Evolutionary conservation across 2,329 filamentous ascomycete genomes (phyloP).

Genomic region (Curvularia verruculosa): DNA sequence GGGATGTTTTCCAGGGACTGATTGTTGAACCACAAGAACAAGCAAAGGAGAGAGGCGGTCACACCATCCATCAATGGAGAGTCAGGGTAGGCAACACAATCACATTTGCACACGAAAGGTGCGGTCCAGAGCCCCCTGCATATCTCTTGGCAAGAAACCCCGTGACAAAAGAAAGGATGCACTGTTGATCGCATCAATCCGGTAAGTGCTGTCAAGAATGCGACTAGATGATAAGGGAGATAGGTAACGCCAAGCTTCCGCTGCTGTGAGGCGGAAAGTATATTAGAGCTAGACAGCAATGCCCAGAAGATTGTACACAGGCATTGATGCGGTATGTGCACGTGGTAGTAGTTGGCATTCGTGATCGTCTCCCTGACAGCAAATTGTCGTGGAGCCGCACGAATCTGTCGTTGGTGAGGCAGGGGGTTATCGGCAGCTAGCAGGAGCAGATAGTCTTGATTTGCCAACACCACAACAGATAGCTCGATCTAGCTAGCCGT

Average conservation of each 20-base stretch:
- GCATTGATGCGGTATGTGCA: constrained; percentile 8
- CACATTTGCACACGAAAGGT: constrained; percentile 5
- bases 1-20: background rate
- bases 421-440: constrained; percentile 28
- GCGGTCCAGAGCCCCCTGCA: constrained; percentile 4
- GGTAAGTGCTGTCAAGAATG: constrained; percentile 7
- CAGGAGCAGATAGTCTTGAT: constrained; percentile 35
- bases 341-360: constrained; percentile 9
- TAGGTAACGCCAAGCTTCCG: background rate
- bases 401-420: constrained; percentile 22
- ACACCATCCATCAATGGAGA: background rate
- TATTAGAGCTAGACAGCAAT: background rate
- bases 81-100: constrained; percentile 7
- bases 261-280: background rate
- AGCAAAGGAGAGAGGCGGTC: constrained; percentile 1
- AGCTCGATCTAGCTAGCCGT: constrained; percentile 29
- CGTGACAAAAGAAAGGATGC: constrained; percentile 6
- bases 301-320: background rate
- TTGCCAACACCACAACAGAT: constrained; percentile 20
- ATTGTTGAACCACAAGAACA: background rate
- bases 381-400: constrained; percentile 16
- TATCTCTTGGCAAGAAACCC: constrained; percentile 13
- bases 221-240: background rate
- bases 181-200: constrained; percentile 4
- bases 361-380: background rate